Base-by-base conservation (phyloP, 225 moss, liverwort and hornwort species). In the Neckera pumila region DNA sequence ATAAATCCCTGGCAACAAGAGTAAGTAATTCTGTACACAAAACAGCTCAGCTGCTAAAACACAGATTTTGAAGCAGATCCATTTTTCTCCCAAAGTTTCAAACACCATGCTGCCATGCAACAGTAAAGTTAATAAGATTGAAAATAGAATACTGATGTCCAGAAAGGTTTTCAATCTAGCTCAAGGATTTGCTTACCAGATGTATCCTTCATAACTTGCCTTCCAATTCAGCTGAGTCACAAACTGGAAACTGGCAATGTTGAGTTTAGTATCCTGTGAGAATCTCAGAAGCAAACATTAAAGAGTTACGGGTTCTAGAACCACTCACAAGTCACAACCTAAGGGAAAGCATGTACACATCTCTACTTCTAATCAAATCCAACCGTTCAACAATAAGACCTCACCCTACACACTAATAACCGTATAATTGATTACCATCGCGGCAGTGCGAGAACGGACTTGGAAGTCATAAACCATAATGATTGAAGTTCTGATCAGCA, bases 1-100 rank as follows among this genome's bases (percentile, higher is more conserved):
- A 89, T 87, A 67, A 91, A 87, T 87, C 67, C 69, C 70, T 87
- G 81, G 87, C 84, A 76, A 54, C 69, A 84, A 76, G 79, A 70
- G 17, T 54, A 62, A 43, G 76, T 56, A 78, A 64, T 26, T 82
- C 76, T 61, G 23, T 26, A 69, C 42, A 22, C 4, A 57, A 56
- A 45, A 79, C 33, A 34, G 57, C 58, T 84, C 73, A 63, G 72
- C 73, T 31, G 67, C 69, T 59, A 60, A 62, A 51, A 58, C 79
- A 45, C 71, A 72, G 21, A 45, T 79, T 64, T 79, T 65, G n/a
- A 61, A 81, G 76, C 81, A 63, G 42, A 81, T 69, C 76, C 64
- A 76, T 60, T 79, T 31, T 58, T 45, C 57, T 84, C 80, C 27
- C 67, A 85, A 58, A 22, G 51, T 40, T 36, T 85, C 25, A 53